Conservation (phyloP, 2,329 filamentous ascomycete species). For the Aspergillus phoenicis region DNA sequence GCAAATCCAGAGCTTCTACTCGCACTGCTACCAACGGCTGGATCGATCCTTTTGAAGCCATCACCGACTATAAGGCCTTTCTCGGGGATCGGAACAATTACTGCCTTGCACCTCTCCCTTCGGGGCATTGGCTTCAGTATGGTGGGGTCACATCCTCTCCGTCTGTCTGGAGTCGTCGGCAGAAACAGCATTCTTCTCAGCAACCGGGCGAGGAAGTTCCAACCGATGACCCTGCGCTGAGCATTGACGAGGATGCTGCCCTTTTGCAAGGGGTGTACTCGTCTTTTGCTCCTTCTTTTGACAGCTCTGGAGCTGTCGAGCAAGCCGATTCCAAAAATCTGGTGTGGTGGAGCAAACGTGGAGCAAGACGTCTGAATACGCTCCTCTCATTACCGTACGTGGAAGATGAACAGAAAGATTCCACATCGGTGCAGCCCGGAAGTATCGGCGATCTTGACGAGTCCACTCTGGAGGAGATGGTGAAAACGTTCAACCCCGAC, state of each 20-base stretch:
- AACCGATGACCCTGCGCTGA: constrained; percentile 33
- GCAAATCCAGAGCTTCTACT: constrained; percentile 36
- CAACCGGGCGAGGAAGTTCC: constrained; percentile 27
- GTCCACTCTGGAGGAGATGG: constrained; percentile 44
- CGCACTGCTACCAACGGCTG: constrained; percentile 39
- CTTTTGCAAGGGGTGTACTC: constrained; percentile 50
- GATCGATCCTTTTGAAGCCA: constrained; percentile 46
- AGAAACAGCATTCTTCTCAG: constrained; percentile 32
- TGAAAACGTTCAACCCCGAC: constrained; percentile 46
- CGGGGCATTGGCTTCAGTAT: constrained; percentile 49
- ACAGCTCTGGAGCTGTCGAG: constrained; percentile 49
- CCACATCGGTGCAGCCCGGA: constrained; percentile 28
- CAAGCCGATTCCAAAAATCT: constrained; percentile 45
- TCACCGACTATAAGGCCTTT: constrained; percentile 37
- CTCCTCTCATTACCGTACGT: constrained; percentile 35
- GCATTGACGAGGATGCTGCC: constrained; percentile 37
- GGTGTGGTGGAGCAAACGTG: constrained; percentile 51
- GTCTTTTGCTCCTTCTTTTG: constrained; percentile 52
- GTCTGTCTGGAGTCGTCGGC: constrained; percentile 41
- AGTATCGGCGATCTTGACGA: constrained; percentile 44
- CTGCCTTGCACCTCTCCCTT: constrained; percentile 42
- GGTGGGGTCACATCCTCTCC: constrained; percentile 41
- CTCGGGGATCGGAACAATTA: constrained; percentile 45
- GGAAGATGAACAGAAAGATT: constrained; percentile 25
- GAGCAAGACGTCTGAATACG: constrained; percentile 41